These are phyloP conservation scores for Cyclotella kingstonii DNA, from an alignment of 108 stramenopile genomes.

Conservation along the genomic window DNA sequence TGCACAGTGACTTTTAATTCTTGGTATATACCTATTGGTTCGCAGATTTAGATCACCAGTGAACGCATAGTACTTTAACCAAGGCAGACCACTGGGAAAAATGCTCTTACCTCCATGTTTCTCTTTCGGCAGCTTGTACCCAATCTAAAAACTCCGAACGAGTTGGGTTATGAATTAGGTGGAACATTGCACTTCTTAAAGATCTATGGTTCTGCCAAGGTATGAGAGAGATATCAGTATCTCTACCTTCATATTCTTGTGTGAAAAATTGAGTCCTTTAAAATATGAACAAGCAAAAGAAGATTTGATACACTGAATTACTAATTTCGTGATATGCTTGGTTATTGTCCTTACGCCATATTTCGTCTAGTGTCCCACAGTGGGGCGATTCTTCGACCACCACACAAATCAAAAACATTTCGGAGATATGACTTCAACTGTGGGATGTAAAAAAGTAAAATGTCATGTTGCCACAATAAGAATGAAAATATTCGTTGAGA, in stretches of 20 bases:
- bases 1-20: slow-evolving; percentile 85
- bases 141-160: slow-evolving; percentile 79
- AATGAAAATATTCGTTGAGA: not conserved
- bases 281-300: not conserved
- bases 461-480: not conserved
- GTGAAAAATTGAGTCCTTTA: slow-evolving; percentile 67
- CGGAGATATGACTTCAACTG: slow-evolving; percentile 71
- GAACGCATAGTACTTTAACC: not conserved
- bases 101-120: slow-evolving; percentile 74
- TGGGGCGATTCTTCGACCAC: slow-evolving; percentile 76
- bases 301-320: not conserved
- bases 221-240: slow-evolving; percentile 92
- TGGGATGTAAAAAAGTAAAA: not conserved
- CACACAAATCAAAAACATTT: slow-evolving; percentile 81
- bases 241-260: slow-evolving; percentile 95
- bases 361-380: slow-evolving; percentile 77
- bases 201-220: slow-evolving; percentile 88
- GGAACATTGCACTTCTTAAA: slow-evolving; percentile 74
- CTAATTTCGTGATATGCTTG: not conserved
- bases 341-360: slow-evolving; percentile 45
- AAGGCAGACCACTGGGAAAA: not conserved
- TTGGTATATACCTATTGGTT: slow-evolving; percentile 56
- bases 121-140: slow-evolving; percentile 76
- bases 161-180: slow-evolving; percentile 88
- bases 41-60: not conserved